These are phyloP conservation scores for Fusarium clavum DNA, from an alignment of 2,329 filamentous ascomycete species.

Conservation along the genomic window DNA sequence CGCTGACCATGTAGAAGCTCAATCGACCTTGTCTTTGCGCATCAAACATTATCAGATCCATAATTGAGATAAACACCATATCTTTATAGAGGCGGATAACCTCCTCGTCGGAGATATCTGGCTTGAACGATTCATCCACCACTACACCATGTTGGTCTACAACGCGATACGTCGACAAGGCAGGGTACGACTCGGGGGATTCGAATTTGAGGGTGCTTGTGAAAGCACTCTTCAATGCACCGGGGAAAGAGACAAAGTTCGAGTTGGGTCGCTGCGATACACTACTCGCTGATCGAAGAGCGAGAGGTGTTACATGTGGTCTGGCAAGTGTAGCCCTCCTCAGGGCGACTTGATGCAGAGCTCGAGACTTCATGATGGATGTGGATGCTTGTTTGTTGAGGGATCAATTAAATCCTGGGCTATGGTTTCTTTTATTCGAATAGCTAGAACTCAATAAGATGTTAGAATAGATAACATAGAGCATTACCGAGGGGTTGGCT, in stretches of 20 bases:
- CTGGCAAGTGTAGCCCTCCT: conserved; percentile 44
- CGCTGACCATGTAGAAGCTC: conserved; percentile 97
- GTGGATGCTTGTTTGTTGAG: conserved; percentile 3
- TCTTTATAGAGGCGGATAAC: conserved; percentile 71
- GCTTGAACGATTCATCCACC: conserved; percentile 77
- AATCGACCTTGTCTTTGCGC: conserved; percentile 93
- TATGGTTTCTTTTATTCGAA: conserved; percentile 23
- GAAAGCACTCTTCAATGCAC: conserved; percentile 95
- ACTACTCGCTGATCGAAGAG: conserved; percentile 57
- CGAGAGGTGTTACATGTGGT: conserved; percentile 36
- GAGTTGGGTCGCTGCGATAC: conserved; percentile 68
- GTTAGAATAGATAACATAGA: conserved; percentile 14
- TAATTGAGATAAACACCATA: conserved; percentile 79
- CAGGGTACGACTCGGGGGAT: conserved; percentile 75
- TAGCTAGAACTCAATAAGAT: conserved; percentile 11
- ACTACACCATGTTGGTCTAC: conserved; percentile 89
- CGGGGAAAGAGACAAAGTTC: conserved; percentile 79
- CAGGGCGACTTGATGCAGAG: conserved; percentile 48
- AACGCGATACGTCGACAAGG: conserved; percentile 91
- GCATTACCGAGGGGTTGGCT: conserved; percentile 42
- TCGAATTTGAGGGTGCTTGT: conserved; percentile 83
- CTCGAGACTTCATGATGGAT: conserved; percentile 50
- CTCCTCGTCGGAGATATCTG: conserved; percentile 74
- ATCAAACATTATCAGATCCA: conserved; percentile 99
- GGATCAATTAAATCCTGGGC: conserved; percentile 4